Percentiles rank a stretch among this genome's conserved stretches.
These are phyloP conservation scores for Tricholoma matsutake DNA, from an alignment of 768 basidiomycete genomes.

Conservation along the genomic window DNA sequence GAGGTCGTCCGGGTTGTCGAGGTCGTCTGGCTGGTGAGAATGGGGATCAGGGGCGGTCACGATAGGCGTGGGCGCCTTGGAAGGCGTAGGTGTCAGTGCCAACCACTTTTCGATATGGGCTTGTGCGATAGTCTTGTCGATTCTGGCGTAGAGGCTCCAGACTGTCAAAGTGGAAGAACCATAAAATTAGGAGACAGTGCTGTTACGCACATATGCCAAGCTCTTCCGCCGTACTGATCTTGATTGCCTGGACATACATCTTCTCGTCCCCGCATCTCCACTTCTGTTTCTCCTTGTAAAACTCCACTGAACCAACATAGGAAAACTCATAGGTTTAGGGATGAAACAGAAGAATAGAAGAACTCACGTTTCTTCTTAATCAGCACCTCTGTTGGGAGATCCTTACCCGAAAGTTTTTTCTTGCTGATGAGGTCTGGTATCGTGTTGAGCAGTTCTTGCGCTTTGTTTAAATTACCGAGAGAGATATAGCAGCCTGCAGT, in stretches of 20 bases:
- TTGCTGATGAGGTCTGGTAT: conserved; percentile 60
- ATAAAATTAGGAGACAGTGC: background rate
- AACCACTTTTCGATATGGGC: conserved; percentile 58
- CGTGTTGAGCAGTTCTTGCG: conserved; percentile 57
- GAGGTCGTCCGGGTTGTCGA: conserved; percentile 70
- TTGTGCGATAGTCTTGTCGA: conserved; percentile 48
- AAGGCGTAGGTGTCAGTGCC: conserved; percentile 40
- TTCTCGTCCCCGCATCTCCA: conserved; percentile 50
- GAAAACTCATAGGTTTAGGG: background rate
- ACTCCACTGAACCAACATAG: conserved; percentile 58
- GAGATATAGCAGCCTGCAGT: conserved; percentile 59
- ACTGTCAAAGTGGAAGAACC: conserved; percentile 36
- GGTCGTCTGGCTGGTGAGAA: conserved; percentile 26
- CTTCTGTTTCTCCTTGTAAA: conserved; percentile 68
- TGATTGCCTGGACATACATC: conserved; percentile 51
- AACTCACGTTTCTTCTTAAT: conserved; percentile 72
- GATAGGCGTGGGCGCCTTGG: background rate
- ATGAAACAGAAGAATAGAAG: background rate
- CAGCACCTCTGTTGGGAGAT: conserved; percentile 71
- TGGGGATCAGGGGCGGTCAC: conserved; percentile 4
- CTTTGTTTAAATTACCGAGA: conserved; percentile 50
- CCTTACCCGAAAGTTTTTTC: conserved; percentile 62
- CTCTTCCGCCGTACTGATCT: conserved; percentile 72
- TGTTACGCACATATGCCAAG: conserved; percentile 60
- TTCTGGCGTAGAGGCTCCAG: conserved; percentile 76